A percentile compares a stretch with the other conserved stretches of the same genome.
Evolutionary conservation across 176 grass and related monocot genomes (phyloP).

Genomic region (Carex parvula): DNA sequence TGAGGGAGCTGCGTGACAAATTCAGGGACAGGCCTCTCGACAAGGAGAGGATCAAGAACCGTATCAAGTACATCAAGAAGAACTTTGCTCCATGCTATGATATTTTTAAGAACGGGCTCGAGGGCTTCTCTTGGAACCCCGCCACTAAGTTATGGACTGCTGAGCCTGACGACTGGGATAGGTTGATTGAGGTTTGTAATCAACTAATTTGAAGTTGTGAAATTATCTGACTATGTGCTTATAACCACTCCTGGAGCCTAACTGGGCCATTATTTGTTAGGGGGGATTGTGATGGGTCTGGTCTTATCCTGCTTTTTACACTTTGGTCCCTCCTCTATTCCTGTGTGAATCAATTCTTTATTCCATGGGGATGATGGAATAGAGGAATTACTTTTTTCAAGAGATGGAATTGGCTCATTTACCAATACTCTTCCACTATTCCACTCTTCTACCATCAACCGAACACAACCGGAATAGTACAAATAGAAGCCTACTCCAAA

Average conservation of each 20-base stretch:
- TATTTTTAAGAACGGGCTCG: constrained; percentile 23
- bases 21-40: constrained; percentile 26
- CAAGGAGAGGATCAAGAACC: constrained; percentile 25
- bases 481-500: too few relatives aligned
- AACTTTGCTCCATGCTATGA: constrained; percentile 21
- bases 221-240: background rate
- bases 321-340: too few relatives aligned
- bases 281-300: background rate
- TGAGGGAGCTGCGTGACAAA: background rate
- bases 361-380: too few relatives aligned
- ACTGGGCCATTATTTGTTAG: background rate
- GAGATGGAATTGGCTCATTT: too few relatives aligned
- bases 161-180: constrained; percentile 22
- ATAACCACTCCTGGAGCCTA: background rate
- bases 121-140: constrained; percentile 22
- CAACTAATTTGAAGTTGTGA: background rate
- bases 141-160: constrained; percentile 24
- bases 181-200: constrained; percentile 18
- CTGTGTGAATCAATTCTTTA: too few relatives aligned
- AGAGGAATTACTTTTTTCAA: too few relatives aligned
- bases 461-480: too few relatives aligned
- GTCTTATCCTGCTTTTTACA: background rate
- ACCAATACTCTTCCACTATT: too few relatives aligned
- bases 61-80: constrained; percentile 29
- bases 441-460: too few relatives aligned